Percentiles rank a stretch among this genome's conserved stretches.
These are phyloP conservation scores for Colletotrichum sojae DNA, from an alignment of 2,329 filamentous ascomycete species.

Conservation along the genomic window DNA sequence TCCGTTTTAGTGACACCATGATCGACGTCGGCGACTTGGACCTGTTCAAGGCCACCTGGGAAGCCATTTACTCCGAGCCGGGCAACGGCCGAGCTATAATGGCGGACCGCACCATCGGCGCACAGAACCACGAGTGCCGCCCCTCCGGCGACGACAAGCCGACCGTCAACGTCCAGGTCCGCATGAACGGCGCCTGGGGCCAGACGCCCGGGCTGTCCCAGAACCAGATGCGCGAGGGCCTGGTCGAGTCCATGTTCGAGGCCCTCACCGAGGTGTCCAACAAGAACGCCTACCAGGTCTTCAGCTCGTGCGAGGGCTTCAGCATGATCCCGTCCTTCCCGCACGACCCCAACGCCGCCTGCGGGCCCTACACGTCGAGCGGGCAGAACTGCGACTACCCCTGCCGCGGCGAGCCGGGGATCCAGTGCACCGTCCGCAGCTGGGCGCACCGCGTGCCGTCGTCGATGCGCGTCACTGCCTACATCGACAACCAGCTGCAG, in stretches of 20 bases:
- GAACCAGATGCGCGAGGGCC: constrained; percentile 41
- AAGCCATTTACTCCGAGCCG: constrained; percentile 35
- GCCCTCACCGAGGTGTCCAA: constrained; percentile 25
- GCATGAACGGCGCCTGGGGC: constrained; percentile 42
- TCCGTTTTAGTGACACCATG: constrained; percentile 41
- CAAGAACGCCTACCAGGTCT: constrained; percentile 37
- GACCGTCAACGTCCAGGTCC: constrained; percentile 35
- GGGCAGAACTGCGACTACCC: constrained; percentile 17
- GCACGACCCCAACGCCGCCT: constrained; percentile 21
- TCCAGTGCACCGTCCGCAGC: constrained; percentile 35
- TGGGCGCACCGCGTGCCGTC: constrained; percentile 41
- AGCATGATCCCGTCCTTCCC: constrained; percentile 35
- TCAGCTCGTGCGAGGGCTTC: constrained; percentile 35
- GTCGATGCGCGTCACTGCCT: constrained; percentile 37
- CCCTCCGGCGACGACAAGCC: constrained; percentile 18
- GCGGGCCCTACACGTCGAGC: constrained; percentile 22
- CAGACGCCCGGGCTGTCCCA: constrained; percentile 20
- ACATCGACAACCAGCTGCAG: constrained; percentile 39
- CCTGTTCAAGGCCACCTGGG: constrained; percentile 37
- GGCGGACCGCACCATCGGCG: constrained; percentile 27
- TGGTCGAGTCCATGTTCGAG: constrained; percentile 40
- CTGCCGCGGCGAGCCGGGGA: constrained; percentile 27
- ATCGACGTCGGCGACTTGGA: constrained; percentile 41
- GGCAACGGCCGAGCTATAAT: constrained; percentile 40
- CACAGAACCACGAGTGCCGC: constrained; percentile 37